These are phyloP conservation scores for Elasticomyces elasticus DNA, from an alignment of 495 filamentous ascomycete species.

Conservation along the genomic window DNA sequence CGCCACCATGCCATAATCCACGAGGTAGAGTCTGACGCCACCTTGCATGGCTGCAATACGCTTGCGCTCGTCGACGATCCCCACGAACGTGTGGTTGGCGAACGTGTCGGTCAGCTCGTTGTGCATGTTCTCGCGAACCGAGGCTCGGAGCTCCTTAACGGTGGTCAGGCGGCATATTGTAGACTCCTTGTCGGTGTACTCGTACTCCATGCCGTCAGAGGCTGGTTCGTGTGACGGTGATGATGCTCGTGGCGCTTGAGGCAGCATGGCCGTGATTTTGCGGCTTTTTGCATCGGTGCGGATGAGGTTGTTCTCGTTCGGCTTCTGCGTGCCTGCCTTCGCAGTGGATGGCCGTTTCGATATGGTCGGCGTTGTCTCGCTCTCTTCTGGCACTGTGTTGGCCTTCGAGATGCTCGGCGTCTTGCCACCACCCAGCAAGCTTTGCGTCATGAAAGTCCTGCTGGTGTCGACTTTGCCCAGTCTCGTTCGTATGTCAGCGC, in stretches of 20 bases:
- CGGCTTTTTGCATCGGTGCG: constrained; percentile 82
- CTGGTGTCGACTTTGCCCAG: constrained; percentile 88
- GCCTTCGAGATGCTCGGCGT: constrained; percentile 27
- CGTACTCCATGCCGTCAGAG: constrained; percentile 46
- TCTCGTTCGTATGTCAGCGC: constrained; percentile 65
- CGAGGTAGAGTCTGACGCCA: constrained; percentile 82
- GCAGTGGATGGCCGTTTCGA: constrained; percentile 23
- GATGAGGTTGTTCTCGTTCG: constrained; percentile 81
- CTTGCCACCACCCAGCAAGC: constrained; percentile 62
- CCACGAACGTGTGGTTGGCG: constrained; percentile 85
- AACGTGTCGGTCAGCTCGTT: constrained; percentile 81
- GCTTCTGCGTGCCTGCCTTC: constrained; percentile 42
- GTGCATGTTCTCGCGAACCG: constrained; percentile 78
- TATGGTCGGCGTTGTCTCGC: background rate
- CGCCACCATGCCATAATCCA: constrained; percentile 85
- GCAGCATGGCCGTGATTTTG: constrained; percentile 94
- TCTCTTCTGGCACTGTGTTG: constrained; percentile 6
- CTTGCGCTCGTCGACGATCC: constrained; percentile 76
- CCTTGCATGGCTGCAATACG: constrained; percentile 87
- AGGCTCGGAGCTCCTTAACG: constrained; percentile 68
- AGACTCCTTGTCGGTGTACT: constrained; percentile 56
- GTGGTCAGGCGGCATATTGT: constrained; percentile 64
- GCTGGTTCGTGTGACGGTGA: constrained; percentile 18
- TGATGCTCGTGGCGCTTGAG: constrained; percentile 34
- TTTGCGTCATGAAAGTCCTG: constrained; percentile 89